Percentiles rank a stretch among this genome's conserved stretches.
Evolutionary conservation across 305 asterid species (phyloP).

Genomic region (Solanum hybrid): DNA sequence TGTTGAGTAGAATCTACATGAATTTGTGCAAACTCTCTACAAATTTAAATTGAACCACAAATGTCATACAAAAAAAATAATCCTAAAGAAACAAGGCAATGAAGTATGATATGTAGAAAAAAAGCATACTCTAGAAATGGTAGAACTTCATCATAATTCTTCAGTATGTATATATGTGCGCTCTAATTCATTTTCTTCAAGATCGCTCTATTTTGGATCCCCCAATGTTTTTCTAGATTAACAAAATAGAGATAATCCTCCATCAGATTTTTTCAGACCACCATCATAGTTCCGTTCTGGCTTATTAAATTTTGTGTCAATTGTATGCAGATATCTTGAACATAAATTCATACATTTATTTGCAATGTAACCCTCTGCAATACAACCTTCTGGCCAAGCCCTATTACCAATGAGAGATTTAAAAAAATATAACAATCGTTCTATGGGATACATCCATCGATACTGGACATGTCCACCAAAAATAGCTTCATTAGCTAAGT

Average conservation of each 20-base stretch:
- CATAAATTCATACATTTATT: not conserved
- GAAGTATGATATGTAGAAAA: not conserved
- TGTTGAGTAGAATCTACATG: not conserved
- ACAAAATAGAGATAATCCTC: not conserved
- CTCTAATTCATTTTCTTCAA: not conserved
- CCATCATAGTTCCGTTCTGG: not conserved
- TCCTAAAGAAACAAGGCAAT: not conserved
- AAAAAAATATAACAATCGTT: not conserved
- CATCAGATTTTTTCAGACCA: not conserved
- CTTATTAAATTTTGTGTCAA: not conserved
- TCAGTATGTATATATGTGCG: not conserved
- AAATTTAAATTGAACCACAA: not conserved
- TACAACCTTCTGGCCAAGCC: not conserved
- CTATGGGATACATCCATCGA: not conserved
- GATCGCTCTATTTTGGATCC: not conserved
- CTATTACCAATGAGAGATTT: not conserved
- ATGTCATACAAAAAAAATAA: not conserved
- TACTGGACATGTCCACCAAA: not conserved
- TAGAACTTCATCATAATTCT: not conserved
- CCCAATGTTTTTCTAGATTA: not conserved
- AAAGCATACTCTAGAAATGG: not conserved
- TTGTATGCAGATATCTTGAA: not conserved
- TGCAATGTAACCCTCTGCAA: not conserved
- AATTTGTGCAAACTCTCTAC: not conserved
- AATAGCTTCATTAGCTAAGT: not conserved